Evolutionary conservation across 306 rosid species (phyloP).

Genomic region (Purshia tridentata): DNA sequence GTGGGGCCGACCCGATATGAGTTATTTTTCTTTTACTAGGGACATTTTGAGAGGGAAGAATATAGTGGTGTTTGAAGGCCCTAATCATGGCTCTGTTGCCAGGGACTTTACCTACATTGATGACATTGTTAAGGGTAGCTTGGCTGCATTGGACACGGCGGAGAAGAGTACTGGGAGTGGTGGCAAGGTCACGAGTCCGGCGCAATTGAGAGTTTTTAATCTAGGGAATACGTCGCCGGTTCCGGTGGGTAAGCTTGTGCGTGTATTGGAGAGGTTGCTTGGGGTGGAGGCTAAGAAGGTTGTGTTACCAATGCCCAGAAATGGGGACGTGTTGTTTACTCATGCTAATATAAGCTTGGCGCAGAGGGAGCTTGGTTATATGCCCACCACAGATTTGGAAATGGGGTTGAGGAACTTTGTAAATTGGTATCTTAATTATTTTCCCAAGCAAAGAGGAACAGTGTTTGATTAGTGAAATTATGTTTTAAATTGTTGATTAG

Average conservation of each 20-base stretch:
- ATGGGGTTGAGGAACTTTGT: constrained; percentile 45
- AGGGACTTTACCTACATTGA: constrained; percentile 48
- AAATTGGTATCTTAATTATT: constrained; percentile 36
- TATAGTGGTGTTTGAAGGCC: constrained; percentile 30
- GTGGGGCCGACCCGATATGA: constrained; percentile 52
- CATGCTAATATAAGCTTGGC: constrained; percentile 42
- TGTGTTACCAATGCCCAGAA: constrained; percentile 25
- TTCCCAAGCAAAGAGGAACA: constrained; percentile 13
- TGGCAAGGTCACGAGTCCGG: constrained; percentile 22
- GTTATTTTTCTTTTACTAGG: constrained; percentile 24
- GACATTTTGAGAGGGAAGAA: constrained; percentile 33
- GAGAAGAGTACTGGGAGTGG: constrained; percentile 38
- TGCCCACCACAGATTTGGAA: constrained; percentile 39
- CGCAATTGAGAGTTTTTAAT: constrained; percentile 24
- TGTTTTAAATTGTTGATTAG: neutral
- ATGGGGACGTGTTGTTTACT: constrained; percentile 37
- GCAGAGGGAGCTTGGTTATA: constrained; percentile 34
- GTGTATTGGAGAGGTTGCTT: constrained; percentile 40
- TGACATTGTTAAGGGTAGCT: constrained; percentile 46
- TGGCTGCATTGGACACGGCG: constrained; percentile 41
- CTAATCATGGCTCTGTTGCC: constrained; percentile 26
- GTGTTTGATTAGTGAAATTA: constrained; percentile 13
- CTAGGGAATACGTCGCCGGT: constrained; percentile 38
- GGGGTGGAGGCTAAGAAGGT: constrained; percentile 28
- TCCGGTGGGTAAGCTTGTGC: constrained; percentile 30